Base-by-base conservation (phyloP, 768 basidiomycete species). In the Auricularia heimuer region DNA sequence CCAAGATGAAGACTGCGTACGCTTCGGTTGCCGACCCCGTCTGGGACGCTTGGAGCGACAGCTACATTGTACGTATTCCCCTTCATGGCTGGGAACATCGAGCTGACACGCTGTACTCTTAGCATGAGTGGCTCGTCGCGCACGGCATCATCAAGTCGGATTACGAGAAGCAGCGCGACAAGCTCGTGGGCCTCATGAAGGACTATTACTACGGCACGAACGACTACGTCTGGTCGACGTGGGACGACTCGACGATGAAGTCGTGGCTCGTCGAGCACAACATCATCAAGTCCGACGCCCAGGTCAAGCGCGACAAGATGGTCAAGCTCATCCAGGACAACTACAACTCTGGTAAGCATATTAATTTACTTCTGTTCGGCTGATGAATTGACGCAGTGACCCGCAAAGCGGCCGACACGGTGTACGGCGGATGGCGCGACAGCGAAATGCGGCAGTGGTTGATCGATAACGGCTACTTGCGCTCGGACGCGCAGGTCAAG, bases 41-140 rank as follows among this genome's bases (percentile, higher is more conserved):
- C 44, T 98, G 90, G 85, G 79, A 90, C 24, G 83, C 86, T 3
- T 98, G 96, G 95, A 87, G 86, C 63, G 88, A 91, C 72, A 87
- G 85, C 3, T 90, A 91, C 73, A 84, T 94, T 14, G 39, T 42
- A 3, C 4, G 39, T 42, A 42, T 14, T 14, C 39, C 3, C 39
- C 39, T 7, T 7, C 39, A 7, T 42, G 39, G 39, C 3, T 14
- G 39, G 29, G 2, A 3, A 29, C 2, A 2, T 29, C 29, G 29
- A 29, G 29, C 29, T 29, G 29, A 29, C 29, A 29, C 29, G 29
- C 2, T 29, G 29, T 1, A 1, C 2, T 29, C 29, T 29, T 14
- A 42, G 62, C 86, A 87, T 64, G 78, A 88, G 65, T 98, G 95
- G 94, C 88, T 97, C 58, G 77, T 91, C 14, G 75, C 82, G 8